Conservation (phyloP, 1,284 basidiomycete species). For the Earliella scabrosa region DNA sequence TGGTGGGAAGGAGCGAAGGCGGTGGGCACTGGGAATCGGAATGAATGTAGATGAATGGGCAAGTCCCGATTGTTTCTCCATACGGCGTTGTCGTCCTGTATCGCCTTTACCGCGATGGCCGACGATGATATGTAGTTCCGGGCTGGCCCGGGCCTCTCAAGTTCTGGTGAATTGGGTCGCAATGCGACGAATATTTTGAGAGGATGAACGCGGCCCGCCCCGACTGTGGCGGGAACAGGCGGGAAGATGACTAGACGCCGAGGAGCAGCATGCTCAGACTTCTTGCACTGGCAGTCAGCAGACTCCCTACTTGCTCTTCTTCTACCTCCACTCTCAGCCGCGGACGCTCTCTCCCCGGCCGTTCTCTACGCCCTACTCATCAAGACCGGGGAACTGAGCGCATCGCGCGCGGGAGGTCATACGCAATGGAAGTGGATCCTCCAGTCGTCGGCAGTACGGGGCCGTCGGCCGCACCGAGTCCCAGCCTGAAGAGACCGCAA, state of each 20-base stretch:
- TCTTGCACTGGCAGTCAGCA: slow-evolving; percentile 9
- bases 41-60: no score
- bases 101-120: no score
- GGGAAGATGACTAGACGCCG: not conserved
- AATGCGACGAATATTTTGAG: no score
- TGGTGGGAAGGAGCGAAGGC: no score
- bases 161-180: no score
- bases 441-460: not conserved
- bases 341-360: not conserved
- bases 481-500: slow-evolving; percentile 19
- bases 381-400: not conserved
- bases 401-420: not conserved
- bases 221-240: not conserved
- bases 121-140: no score
- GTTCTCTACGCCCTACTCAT: not conserved
- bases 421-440: slow-evolving; percentile 14
- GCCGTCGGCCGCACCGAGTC: not conserved
- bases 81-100: no score
- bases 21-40: no score
- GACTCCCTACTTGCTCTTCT: not conserved
- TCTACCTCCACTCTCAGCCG: not conserved
- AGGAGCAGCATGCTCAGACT: slow-evolving; percentile 15
- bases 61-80: no score
- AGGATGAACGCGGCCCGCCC: no score
- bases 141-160: no score